Evolutionary conservation across 1,284 basidiomycete genomes (phyloP), one percentile per base, ranked within the genome.

Genomic region (Naganishia sp.): DNA sequence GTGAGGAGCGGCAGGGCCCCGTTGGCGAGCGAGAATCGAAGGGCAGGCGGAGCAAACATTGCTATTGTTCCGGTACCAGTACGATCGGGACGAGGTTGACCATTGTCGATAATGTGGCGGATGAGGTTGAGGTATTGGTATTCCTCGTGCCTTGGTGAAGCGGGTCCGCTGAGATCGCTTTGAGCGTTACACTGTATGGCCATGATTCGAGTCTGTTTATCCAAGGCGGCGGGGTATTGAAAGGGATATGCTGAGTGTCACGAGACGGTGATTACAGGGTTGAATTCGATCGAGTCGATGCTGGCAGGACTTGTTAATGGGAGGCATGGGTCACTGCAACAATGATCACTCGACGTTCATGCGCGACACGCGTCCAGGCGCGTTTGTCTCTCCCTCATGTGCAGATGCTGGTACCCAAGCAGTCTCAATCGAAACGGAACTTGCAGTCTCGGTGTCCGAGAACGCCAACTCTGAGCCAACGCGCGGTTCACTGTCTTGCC

Each of bases 61-160:
- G 93, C 89, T 68, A 91, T 81, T 10, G 94, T 95, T 59, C 94
- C 94, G 0, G 93, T 96, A 16, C 94, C 94, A 0, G 94, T 96
- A 57, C 94, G 87, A 76, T 97, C 94, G 63, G 89, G 86, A 33
- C 94, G 87, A 4, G 80, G 71, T 68, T 91, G 90, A 15, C 94
- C 94, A 0, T 83, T 82, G 42, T 86, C 81, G 61, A 96, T 84
- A 69, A 94, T 88, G 69, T 83, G 83, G 68, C 84, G 80, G 67
- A 96, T 90, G 70, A 97, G 86, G 68, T 85, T 78, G 45, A 95
- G 86, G 77, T 96, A 96, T 77, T 95, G 92, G 60, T 86, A 75
- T 77, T 97, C 94, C 74, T 94, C 91, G 54, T 69, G 68, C 13
- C 15, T 52, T 15, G n/a, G 6, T 11, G 44, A 25, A 6, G 46